phyloP scores from a whole-genome alignment of 2,329 filamentous ascomycete species.

The Huntiella decipiens region DNA sequence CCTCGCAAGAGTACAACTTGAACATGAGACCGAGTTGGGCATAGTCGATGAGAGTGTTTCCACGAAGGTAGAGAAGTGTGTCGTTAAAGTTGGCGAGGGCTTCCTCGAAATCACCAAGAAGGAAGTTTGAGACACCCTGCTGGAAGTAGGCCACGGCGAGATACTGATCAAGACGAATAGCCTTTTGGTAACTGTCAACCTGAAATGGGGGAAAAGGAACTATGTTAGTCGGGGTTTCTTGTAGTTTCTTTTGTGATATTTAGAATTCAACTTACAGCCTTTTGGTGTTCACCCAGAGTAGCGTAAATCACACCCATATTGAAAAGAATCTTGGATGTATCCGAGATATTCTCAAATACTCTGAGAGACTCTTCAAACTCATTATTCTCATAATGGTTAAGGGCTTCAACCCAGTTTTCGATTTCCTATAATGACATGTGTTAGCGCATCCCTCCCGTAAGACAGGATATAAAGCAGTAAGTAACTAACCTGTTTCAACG shows the following conservation, averaged over 20 bases:
- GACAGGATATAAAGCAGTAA: neutral
- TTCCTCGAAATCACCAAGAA: constrained; percentile 92
- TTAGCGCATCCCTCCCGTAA: neutral
- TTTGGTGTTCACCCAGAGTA: constrained; percentile 85
- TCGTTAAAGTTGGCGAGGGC: constrained; percentile 98
- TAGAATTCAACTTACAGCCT: constrained; percentile 48
- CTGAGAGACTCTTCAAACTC: constrained; percentile 80
- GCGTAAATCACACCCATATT: constrained; percentile 97
- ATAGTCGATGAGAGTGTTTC: constrained; percentile 96
- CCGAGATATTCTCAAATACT: constrained; percentile 70
- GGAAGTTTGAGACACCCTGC: constrained; percentile 92
- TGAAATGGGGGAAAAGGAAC: constrained; percentile 20
- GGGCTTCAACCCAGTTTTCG: constrained; percentile 89
- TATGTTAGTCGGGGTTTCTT: neutral
- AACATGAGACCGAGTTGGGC: constrained; percentile 89
- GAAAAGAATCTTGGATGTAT: constrained; percentile 96
- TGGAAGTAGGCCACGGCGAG: constrained; percentile 97
- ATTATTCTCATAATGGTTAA: constrained; percentile 87
- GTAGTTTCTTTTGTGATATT: neutral
- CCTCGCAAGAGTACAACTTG: constrained; percentile 92
- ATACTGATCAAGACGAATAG: constrained; percentile 79
- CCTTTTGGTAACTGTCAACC: constrained; percentile 90
- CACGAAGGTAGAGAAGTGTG: constrained; percentile 78
- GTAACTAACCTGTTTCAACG: constrained; percentile 38
- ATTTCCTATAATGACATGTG: constrained; percentile 53